Conservation (phyloP, 768 basidiomycete genomes). For the Tulasnella sp. region DNA sequence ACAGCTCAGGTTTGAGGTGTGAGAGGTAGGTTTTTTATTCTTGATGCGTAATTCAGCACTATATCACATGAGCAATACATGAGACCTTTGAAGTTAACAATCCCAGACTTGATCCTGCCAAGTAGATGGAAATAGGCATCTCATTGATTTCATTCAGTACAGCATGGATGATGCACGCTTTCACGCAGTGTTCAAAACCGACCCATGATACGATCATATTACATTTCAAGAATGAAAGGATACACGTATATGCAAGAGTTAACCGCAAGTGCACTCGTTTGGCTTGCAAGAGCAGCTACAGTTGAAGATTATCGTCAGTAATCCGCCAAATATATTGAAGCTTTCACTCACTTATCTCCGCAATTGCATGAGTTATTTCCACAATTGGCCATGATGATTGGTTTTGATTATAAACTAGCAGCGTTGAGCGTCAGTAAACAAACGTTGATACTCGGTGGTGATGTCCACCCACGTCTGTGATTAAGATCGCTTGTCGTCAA, state of each 20-base stretch:
- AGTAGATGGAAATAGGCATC: too few species aligned
- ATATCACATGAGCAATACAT: too few species aligned
- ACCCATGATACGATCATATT: neutral
- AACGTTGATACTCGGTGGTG: too few species aligned
- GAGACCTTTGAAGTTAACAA: too few species aligned
- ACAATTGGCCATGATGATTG: constrained; percentile 33
- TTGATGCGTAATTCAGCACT: too few species aligned
- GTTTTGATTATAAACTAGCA: neutral
- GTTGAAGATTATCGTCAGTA: neutral
- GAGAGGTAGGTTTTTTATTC: too few species aligned
- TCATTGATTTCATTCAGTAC: too few species aligned
- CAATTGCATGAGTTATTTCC: constrained; percentile 40
- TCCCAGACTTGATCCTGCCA: too few species aligned
- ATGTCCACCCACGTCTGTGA: too few species aligned
- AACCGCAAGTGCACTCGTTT: constrained; percentile 27
- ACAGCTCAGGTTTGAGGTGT: too few species aligned
- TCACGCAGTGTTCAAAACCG: too few species aligned
- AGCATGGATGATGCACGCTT: too few species aligned
- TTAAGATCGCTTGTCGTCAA: neutral
- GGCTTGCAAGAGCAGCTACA: constrained; percentile 47
- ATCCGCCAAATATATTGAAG: neutral
- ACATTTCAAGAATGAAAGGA: neutral
- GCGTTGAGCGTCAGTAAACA: neutral
- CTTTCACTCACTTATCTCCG: constrained; percentile 32
- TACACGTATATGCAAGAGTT: neutral